Evolutionary conservation across 2,329 filamentous ascomycete genomes (phyloP).

Genomic region (Curvularia sp.): DNA sequence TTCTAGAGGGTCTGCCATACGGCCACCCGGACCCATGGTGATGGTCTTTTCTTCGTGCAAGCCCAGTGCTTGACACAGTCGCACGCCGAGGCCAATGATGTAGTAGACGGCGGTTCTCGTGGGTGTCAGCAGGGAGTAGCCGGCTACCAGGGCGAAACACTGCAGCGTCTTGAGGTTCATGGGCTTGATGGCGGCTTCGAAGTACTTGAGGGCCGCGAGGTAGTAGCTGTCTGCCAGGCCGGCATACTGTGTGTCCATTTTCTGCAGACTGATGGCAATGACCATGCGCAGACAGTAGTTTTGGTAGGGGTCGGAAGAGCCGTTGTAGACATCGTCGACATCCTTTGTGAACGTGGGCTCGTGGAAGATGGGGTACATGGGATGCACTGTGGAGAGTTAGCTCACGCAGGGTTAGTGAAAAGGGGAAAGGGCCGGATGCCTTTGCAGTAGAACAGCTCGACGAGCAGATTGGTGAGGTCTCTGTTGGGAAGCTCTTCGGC

Average conservation of each 20-base stretch:
- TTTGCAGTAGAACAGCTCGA: slow-evolving; percentile 87
- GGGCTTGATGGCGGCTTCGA: slow-evolving; percentile 82
- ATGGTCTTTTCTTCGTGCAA: slow-evolving; percentile 90
- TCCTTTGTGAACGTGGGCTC: slow-evolving; percentile 79
- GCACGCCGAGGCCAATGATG: slow-evolving; percentile 84
- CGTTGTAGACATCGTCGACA: slow-evolving; percentile 79
- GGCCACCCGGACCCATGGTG: slow-evolving; percentile 65
- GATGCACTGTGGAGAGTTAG: slow-evolving; percentile 68
- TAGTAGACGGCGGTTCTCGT: slow-evolving; percentile 94
- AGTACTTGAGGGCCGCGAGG: slow-evolving; percentile 81
- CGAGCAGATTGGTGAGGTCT: slow-evolving; percentile 75
- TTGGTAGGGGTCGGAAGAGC: slow-evolving; percentile 77
- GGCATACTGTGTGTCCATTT: slow-evolving; percentile 87
- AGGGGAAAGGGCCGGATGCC: slow-evolving; percentile 55
- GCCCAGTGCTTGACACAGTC: slow-evolving; percentile 87
- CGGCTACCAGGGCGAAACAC: slow-evolving; percentile 83
- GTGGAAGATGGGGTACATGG: slow-evolving; percentile 86
- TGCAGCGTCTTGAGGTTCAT: slow-evolving; percentile 92
- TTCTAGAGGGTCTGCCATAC: slow-evolving; percentile 71
- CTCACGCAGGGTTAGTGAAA: slow-evolving; percentile 17
- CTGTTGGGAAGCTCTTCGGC: slow-evolving; percentile 77
- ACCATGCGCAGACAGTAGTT: slow-evolving; percentile 92
- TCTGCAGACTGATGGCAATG: slow-evolving; percentile 92
- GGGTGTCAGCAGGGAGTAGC: slow-evolving; percentile 91
- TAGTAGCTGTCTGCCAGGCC: slow-evolving; percentile 95